Percentiles rank a stretch among this genome's conserved stretches.
These are phyloP conservation scores for Pseudocercospora musae DNA, from an alignment of 2,329 filamentous ascomycete species.

Conservation along the genomic window DNA sequence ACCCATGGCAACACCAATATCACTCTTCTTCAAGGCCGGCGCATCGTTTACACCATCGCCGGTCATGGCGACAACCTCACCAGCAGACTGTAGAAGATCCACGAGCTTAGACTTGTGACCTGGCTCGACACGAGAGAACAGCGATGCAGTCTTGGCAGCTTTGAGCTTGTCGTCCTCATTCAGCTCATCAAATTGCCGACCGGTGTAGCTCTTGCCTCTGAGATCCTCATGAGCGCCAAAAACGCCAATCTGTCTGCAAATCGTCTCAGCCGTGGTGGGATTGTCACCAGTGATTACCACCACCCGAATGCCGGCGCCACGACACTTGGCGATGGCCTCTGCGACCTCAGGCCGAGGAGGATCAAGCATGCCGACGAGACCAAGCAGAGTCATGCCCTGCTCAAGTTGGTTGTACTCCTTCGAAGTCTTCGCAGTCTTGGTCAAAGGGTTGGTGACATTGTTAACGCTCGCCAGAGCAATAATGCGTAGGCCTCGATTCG, in stretches of 20 bases:
- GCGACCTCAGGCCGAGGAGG: slow-evolving; percentile 91
- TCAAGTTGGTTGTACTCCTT: slow-evolving; percentile 82
- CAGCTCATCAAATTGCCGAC: slow-evolving; percentile 87
- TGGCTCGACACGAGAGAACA: slow-evolving; percentile 96
- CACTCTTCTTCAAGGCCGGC: slow-evolving; percentile 94
- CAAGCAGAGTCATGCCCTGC: slow-evolving; percentile 90
- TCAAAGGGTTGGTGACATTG: slow-evolving; percentile 65
- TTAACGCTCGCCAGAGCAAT: slow-evolving; percentile 88
- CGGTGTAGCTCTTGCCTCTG: slow-evolving; percentile 88
- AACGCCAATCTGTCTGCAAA: slow-evolving; percentile 94
- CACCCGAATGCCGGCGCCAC: slow-evolving; percentile 88
- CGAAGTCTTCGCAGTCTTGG: slow-evolving; percentile 72
- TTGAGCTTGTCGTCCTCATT: slow-evolving; percentile 74
- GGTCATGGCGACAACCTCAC: slow-evolving; percentile 98
- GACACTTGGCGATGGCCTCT: slow-evolving; percentile 81
- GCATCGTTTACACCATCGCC: slow-evolving; percentile 98
- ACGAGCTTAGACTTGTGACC: slow-evolving; percentile 97
- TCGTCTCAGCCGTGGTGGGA: slow-evolving; percentile 94
- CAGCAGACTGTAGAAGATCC: slow-evolving; percentile 86
- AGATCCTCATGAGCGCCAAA: slow-evolving; percentile 81
- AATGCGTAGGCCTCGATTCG: slow-evolving; percentile 86
- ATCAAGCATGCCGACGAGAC: slow-evolving; percentile 93
- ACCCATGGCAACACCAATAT: slow-evolving; percentile 98
- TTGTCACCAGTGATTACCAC: slow-evolving; percentile 99
- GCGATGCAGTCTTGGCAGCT: slow-evolving; percentile 77